Percentiles rank a stretch among this genome's conserved stretches.
phyloP scores from a whole-genome alignment of 306 rosid genomes.

The Senna siamea region DNA sequence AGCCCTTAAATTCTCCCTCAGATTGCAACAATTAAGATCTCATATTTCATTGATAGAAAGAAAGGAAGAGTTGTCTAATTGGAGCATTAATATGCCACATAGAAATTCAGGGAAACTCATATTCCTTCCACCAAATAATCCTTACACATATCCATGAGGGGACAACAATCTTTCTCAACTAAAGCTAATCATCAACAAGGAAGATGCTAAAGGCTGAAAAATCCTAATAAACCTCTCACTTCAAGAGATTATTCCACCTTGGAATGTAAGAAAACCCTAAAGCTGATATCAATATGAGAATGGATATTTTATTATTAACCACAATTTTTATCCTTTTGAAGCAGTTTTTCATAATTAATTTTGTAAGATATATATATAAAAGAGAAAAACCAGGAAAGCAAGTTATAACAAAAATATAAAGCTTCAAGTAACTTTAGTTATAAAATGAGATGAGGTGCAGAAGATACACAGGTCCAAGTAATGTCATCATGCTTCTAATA shows the following conservation, averaged over 20 bases:
- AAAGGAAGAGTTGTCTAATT: not conserved
- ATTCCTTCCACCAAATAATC: not conserved
- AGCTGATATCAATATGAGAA: not conserved
- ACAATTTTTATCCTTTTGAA: not conserved
- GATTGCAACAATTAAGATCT: not conserved
- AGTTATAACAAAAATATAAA: slow-evolving; percentile 21
- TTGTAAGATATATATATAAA: not conserved
- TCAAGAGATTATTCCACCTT: not conserved
- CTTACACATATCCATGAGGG: not conserved
- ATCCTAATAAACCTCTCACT: not conserved
- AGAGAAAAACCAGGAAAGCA: slow-evolving; percentile 2
- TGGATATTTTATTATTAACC: not conserved
- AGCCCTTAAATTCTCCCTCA: not conserved
- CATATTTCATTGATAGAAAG: not conserved
- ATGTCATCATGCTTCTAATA: slow-evolving; percentile 80
- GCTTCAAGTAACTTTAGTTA: slow-evolving; percentile 27
- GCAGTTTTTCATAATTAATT: not conserved
- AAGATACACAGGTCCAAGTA: slow-evolving; percentile 90
- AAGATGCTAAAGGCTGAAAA: not conserved
- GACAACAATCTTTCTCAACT: not conserved
- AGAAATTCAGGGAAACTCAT: not conserved
- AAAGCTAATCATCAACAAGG: not conserved
- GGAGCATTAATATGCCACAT: not conserved
- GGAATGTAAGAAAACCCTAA: not conserved
- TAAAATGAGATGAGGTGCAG: slow-evolving; percentile 40